These are phyloP conservation scores for Flaveria ramosissima DNA, from an alignment of 129 eudicot species.

Conservation along the genomic window DNA sequence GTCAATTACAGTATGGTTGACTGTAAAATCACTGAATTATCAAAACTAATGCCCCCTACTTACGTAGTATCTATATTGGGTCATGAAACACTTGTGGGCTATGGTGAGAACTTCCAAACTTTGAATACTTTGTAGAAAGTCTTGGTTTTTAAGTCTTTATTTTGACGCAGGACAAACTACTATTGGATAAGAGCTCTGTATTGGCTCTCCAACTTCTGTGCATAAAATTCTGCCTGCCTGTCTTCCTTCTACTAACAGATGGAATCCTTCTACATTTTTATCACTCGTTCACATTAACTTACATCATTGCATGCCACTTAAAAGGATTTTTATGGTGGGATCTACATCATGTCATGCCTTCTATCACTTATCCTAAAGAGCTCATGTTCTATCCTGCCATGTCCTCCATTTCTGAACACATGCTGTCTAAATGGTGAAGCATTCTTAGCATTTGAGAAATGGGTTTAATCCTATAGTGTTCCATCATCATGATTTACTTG, in stretches of 20 bases:
- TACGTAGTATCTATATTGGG: slow-evolving; percentile 5
- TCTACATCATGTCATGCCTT: slow-evolving; percentile 77
- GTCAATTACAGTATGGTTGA: background rate
- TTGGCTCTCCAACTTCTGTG: slow-evolving; percentile 60
- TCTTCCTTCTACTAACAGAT: slow-evolving; percentile 61
- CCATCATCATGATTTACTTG: slow-evolving; percentile 60
- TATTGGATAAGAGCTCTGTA: slow-evolving; percentile 73
- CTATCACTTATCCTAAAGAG: slow-evolving; percentile 46
- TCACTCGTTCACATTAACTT: slow-evolving; percentile 52
- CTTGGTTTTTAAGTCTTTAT: slow-evolving; percentile 75
- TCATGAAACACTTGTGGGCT: slow-evolving; percentile 13
- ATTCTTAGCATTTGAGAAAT: slow-evolving; percentile 67
- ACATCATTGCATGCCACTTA: slow-evolving; percentile 58
- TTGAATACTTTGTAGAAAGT: slow-evolving; percentile 38
- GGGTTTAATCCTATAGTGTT: slow-evolving; percentile 55
- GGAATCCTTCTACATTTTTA: slow-evolving; percentile 65
- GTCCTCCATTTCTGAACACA: slow-evolving; percentile 66
- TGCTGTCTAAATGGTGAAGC: slow-evolving; percentile 89
- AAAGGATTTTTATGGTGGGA: slow-evolving; percentile 73
- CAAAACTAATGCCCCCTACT: slow-evolving; percentile 1
- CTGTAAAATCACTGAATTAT: background rate
- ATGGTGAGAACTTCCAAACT: slow-evolving; percentile 12
- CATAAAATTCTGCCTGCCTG: slow-evolving; percentile 40
- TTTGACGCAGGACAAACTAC: slow-evolving; percentile 94
- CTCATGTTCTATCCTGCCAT: slow-evolving; percentile 54